Conservation (phyloP, 2,329 filamentous ascomycete species). For the Ambrosiella cleistominuta region DNA sequence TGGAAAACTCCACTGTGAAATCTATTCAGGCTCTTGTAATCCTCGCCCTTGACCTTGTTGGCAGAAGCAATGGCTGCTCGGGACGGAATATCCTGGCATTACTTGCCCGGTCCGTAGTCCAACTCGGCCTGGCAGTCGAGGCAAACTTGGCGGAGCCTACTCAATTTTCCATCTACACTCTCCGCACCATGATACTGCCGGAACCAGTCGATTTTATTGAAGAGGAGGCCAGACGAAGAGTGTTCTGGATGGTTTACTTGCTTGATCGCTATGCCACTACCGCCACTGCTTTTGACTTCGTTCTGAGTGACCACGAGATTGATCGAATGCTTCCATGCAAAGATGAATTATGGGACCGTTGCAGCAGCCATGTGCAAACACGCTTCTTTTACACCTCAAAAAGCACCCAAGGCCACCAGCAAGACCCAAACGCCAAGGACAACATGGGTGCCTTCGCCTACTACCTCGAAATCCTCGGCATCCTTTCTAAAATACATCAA, state of each 20-base stretch:
- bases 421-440: conserved; percentile 42
- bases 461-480: conserved; percentile 77
- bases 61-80: conserved; percentile 74
- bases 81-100: conserved; percentile 85
- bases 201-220: conserved; percentile 76
- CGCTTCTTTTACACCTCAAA: conserved; percentile 50
- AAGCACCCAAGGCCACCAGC: conserved; percentile 12
- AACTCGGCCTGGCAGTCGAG: conserved; percentile 72
- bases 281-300: conserved; percentile 82
- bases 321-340: conserved; percentile 74
- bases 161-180: conserved; percentile 74
- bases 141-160: conserved; percentile 59
- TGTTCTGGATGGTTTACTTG: conserved; percentile 92
- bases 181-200: conserved; percentile 68
- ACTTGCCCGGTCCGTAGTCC: conserved; percentile 75
- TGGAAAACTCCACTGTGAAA: conserved; percentile 81
- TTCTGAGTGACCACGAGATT: conserved; percentile 74
- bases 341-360: conserved; percentile 60
- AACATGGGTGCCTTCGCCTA: conserved; percentile 78
- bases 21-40: conserved; percentile 77
- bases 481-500: conserved; percentile 71
- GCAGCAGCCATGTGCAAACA: conserved; percentile 70
- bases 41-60: conserved; percentile 66
- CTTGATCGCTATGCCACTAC: conserved; percentile 82
- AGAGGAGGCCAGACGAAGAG: conserved; percentile 64